Conservation (phyloP, 495 filamentous ascomycete species). For the Cenococcum geophilum region DNA sequence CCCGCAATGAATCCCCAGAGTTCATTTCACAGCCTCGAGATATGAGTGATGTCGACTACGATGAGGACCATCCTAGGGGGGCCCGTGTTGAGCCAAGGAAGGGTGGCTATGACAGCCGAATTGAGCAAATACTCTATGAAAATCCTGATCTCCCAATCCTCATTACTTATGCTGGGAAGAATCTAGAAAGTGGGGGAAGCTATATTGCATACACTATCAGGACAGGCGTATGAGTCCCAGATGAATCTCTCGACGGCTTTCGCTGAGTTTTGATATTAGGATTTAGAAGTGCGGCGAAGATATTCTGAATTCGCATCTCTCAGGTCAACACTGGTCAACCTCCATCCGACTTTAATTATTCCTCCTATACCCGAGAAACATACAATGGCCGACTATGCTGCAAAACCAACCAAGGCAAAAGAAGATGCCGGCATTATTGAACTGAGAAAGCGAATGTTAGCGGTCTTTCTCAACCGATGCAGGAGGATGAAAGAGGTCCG, state of each 20-base stretch:
- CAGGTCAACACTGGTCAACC: conserved; percentile 74
- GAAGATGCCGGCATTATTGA: conserved; percentile 96
- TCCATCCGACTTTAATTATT: conserved; percentile 91
- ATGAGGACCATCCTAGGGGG: conserved; percentile 46
- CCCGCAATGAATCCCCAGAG: conserved; percentile 51
- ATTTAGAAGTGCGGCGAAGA: conserved; percentile 85
- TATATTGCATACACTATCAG: conserved; percentile 96
- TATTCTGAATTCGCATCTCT: conserved; percentile 98
- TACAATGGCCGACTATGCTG: conserved; percentile 95
- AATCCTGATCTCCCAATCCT: conserved; percentile 81
- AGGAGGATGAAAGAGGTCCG: conserved; percentile 86
- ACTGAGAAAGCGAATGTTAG: conserved; percentile 88
- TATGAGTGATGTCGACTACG: conserved; percentile 56
- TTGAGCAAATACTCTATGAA: conserved; percentile 95
- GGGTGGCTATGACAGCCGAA: conserved; percentile 84
- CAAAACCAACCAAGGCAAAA: conserved; percentile 94
- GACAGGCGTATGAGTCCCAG: conserved; percentile 64
- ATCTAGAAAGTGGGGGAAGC: conserved; percentile 76
- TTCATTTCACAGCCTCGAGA: conserved; percentile 52
- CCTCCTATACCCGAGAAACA: conserved; percentile 98
- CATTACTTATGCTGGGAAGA: conserved; percentile 94
- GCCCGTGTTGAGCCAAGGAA: conserved; percentile 55
- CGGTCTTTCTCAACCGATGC: conserved; percentile 90
- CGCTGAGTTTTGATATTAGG: conserved; percentile 47
- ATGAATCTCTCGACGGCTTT: not conserved